A percentile compares a stretch with the other conserved stretches of the same genome.
Evolutionary conservation across 2,329 filamentous ascomycete genomes (phyloP).

Genomic region (Fusarium floridanum): DNA sequence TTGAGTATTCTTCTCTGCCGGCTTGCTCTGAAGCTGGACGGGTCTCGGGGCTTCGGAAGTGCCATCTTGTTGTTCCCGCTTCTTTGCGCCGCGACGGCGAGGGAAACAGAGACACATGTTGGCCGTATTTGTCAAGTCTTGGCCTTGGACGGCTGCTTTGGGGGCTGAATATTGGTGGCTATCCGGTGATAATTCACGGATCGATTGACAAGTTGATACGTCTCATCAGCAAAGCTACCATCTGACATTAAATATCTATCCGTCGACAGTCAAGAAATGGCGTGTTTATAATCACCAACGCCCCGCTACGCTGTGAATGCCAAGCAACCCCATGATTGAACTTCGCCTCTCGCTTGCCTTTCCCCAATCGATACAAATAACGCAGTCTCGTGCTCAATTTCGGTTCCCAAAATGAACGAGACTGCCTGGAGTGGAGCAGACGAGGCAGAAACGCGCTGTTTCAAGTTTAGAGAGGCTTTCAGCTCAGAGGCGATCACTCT

Average conservation of each 20-base stretch:
- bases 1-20: background rate
- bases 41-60: background rate
- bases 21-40: background rate
- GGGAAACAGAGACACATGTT: background rate
- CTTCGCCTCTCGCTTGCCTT: conserved; percentile 1
- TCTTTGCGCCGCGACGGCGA: background rate
- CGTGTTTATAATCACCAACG: background rate
- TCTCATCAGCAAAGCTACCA: background rate
- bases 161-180: background rate
- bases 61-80: background rate
- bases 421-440: background rate
- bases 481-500: background rate
- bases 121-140: background rate
- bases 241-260: background rate
- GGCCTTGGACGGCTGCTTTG: too few species aligned
- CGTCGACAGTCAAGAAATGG: background rate
- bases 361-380: background rate
- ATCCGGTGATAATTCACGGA: background rate
- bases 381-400: background rate
- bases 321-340: background rate
- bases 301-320: background rate
- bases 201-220: background rate
- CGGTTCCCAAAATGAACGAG: background rate
- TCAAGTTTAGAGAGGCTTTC: background rate
- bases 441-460: background rate